Conservation (phyloP, 192 early-diverging fungal genomes). For the Rhizoclosmatium sp. region DNA sequence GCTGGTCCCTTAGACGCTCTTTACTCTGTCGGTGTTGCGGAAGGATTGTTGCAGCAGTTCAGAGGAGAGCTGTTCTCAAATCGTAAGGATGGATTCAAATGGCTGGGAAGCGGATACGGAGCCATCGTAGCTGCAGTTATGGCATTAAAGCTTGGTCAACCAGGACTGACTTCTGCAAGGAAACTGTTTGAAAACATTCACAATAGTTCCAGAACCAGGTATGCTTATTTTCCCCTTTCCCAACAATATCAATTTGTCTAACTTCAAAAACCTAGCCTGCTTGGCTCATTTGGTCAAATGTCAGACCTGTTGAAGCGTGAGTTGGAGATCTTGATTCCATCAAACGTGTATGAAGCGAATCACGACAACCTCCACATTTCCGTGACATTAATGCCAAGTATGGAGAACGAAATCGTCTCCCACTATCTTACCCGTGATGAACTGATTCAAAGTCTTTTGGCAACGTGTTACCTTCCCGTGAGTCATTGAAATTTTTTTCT, state of each 20-base stretch:
- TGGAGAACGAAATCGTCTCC: constrained; percentile 19
- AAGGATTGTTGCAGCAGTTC: constrained; percentile 24
- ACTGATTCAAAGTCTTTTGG: constrained; percentile 31
- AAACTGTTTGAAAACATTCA: constrained; percentile 26
- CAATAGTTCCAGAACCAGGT: constrained; percentile 2
- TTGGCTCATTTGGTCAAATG: constrained; percentile 13
- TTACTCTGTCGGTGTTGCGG: constrained; percentile 35
- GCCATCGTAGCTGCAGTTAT: constrained; percentile 41
- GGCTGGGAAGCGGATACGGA: constrained; percentile 37
- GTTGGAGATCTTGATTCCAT: constrained; percentile 25
- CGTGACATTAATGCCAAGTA: constrained; percentile 6
- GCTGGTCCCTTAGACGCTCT: constrained; percentile 29
- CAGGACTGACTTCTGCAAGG: constrained; percentile 4
- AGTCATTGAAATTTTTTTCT: background rate
- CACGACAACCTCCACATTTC: constrained; percentile 26
- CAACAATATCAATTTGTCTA: background rate
- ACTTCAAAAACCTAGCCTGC: background rate
- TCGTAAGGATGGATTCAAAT: constrained; percentile 17
- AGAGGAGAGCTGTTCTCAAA: constrained; percentile 9
- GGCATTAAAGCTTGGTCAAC: constrained; percentile 21
- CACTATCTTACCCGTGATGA: constrained; percentile 6
- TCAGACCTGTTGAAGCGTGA: constrained; percentile 2
- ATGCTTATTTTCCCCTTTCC: background rate
- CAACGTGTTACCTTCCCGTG: constrained; percentile 38
- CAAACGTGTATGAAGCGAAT: background rate